phyloP scores from a whole-genome alignment of 2,329 filamentous ascomycete genomes.

The Diaporthe vexans region DNA sequence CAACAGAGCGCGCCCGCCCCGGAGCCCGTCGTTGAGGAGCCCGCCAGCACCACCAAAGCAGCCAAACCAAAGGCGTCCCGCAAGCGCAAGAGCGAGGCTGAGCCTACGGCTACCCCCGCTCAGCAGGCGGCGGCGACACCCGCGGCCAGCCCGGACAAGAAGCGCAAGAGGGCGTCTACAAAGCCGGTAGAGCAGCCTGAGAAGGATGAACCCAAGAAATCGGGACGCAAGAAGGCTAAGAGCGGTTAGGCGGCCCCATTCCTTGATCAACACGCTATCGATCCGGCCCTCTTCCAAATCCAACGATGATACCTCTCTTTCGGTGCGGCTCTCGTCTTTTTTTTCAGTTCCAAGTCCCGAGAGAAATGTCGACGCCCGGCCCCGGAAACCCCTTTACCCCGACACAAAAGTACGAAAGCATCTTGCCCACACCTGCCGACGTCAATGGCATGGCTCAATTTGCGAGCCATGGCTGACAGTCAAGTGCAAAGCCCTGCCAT shows the following conservation, averaged over 20 bases:
- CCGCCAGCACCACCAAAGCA: conserved; percentile 62
- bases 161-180: conserved; percentile 72
- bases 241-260: conserved; percentile 50
- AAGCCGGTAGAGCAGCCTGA: conserved; percentile 61
- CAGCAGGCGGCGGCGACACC: conserved; percentile 43
- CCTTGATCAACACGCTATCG: conserved; percentile 49
- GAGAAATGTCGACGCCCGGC: conserved; percentile 8
- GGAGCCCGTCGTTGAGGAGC: conserved; percentile 58
- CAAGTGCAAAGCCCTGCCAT: conserved; percentile 2
- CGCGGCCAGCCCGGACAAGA: conserved; percentile 72
- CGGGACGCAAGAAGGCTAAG: conserved; percentile 70
- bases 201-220: conserved; percentile 72
- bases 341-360: conserved; percentile 23
- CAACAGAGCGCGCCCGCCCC: conserved; percentile 58
- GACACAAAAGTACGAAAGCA: conserved; percentile 28
- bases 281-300: conserved; percentile 49
- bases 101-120: conserved; percentile 53
- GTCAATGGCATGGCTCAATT: background rate
- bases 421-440: conserved; percentile 11
- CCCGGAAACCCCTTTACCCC: conserved; percentile 16
- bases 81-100: conserved; percentile 68
- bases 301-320: conserved; percentile 50
- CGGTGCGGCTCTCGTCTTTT: conserved; percentile 39
- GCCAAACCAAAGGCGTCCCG: conserved; percentile 66
- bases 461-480: background rate